These are phyloP conservation scores for Candida golubevii DNA, from an alignment of 805 yeast species.

Conservation along the genomic window DNA sequence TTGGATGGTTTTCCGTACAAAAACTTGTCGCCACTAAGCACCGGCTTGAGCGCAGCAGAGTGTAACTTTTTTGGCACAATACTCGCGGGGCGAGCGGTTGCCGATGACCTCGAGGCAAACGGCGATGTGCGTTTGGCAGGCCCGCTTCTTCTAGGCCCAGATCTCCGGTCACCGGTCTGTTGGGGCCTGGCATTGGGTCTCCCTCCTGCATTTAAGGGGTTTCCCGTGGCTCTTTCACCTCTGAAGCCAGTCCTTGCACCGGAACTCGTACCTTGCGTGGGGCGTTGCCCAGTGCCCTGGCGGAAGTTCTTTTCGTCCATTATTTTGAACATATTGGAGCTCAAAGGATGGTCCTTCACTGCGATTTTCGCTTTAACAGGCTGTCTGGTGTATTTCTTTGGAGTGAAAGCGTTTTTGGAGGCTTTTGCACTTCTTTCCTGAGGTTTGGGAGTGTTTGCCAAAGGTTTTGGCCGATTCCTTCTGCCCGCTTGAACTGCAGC, in stretches of 20 bases:
- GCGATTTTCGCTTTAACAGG: conserved; percentile 7
- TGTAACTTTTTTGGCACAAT: conserved; percentile 15
- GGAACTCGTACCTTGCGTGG: background rate
- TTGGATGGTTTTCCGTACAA: conserved; percentile 34
- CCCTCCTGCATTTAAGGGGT: background rate
- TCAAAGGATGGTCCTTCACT: conserved; percentile 19
- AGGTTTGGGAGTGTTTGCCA: background rate
- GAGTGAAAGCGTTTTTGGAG: background rate
- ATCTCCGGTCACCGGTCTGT: background rate
- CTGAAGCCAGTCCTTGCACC: background rate
- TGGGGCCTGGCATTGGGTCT: background rate
- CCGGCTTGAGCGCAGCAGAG: conserved; percentile 18
- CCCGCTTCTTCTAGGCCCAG: background rate
- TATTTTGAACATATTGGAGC: conserved; percentile 14
- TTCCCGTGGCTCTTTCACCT: background rate
- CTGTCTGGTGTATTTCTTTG: background rate
- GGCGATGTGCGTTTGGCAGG: background rate
- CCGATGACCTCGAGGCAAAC: background rate
- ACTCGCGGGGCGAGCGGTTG: conserved; percentile 3
- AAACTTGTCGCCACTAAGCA: conserved; percentile 25
- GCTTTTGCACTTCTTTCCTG: background rate
- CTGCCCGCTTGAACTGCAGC: background rate
- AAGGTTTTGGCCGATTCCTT: background rate
- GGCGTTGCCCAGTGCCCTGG: background rate
- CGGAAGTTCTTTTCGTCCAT: conserved; percentile 7